Evolutionary conservation across 176 grass and related monocot genomes (phyloP).

Genomic region (Pharus latifolius): DNA sequence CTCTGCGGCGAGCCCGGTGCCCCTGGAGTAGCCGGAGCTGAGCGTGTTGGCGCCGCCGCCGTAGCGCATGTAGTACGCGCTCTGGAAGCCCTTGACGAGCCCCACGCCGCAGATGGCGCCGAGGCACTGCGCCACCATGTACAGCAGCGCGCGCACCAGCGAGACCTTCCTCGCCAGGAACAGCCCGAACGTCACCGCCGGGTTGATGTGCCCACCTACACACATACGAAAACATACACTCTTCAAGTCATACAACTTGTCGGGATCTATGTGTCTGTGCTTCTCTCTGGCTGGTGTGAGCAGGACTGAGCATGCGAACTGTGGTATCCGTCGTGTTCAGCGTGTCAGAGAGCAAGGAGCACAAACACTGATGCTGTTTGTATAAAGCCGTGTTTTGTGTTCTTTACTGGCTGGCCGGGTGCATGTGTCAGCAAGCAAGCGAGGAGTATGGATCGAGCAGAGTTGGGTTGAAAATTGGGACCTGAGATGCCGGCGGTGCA

Average conservation of each 20-base stretch:
- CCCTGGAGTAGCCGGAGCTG: conserved; percentile 53
- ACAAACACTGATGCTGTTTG: no score
- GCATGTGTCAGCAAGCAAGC: no score
- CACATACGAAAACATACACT: neutral
- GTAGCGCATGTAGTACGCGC: conserved; percentile 58
- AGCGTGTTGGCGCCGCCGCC: conserved; percentile 79
- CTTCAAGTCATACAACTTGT: no score
- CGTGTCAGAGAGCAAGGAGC: no score
- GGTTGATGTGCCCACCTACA: conserved; percentile 84
- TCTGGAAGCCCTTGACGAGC: conserved; percentile 89
- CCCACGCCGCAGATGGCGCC: conserved; percentile 87
- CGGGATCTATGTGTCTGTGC: no score
- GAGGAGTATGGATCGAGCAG: neutral
- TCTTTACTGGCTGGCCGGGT: no score
- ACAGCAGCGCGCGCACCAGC: conserved; percentile 68
- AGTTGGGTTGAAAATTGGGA: no score
- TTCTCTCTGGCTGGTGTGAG: no score
- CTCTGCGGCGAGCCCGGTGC: conserved; percentile 86
- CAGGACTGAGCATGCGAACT: no score
- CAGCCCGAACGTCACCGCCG: conserved; percentile 81
- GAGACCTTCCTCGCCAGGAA: conserved; percentile 86
- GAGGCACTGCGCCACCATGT: conserved; percentile 89
- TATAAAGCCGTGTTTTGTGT: no score
- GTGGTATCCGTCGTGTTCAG: no score
- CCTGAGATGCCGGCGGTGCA: conserved; percentile 97